These are phyloP conservation scores for Tephrocybe sp. DNA, from an alignment of 768 basidiomycete species.

Conservation along the genomic window DNA sequence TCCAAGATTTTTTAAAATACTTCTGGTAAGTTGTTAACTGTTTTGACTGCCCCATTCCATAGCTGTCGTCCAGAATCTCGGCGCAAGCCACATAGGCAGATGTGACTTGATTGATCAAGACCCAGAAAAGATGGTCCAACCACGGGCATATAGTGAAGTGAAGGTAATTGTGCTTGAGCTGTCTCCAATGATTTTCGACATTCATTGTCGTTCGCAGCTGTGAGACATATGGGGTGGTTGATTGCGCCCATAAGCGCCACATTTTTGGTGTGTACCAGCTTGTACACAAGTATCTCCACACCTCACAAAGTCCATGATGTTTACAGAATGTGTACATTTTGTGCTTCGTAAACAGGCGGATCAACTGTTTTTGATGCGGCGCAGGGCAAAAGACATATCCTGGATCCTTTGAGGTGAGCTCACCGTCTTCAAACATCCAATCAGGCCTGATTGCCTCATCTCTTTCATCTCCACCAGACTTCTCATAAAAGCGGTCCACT, in stretches of 20 bases:
- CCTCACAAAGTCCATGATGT: constrained; percentile 23
- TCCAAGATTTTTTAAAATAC: constrained; percentile 24
- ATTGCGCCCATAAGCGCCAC: constrained; percentile 32
- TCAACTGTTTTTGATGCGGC: constrained; percentile 20
- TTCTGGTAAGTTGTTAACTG: constrained; percentile 21
- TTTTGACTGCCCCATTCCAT: constrained; percentile 19
- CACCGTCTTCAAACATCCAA: constrained; percentile 25
- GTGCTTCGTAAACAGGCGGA: constrained; percentile 26
- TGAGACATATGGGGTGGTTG: constrained; percentile 19
- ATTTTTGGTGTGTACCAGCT: constrained; percentile 29
- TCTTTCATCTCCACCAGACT: constrained; percentile 1
- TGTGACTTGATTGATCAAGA: constrained; percentile 24
- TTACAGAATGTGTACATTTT: constrained; percentile 34
- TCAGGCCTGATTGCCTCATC: constrained; percentile 25
- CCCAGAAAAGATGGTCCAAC: constrained; percentile 28
- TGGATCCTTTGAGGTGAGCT: constrained; percentile 13
- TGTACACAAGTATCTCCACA: too few species aligned
- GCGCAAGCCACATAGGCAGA: constrained; percentile 18
- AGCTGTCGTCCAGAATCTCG: constrained; percentile 10
- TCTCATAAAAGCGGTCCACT: background rate
- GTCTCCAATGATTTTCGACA: too few species aligned
- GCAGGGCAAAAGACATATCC: constrained; percentile 28
- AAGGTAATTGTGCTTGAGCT: constrained; percentile 26
- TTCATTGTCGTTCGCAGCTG: too few species aligned
- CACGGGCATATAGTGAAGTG: constrained; percentile 21